Percentiles rank a stretch among this genome's conserved stretches.
Evolutionary conservation across 768 basidiomycete genomes (phyloP).

Genomic region (Leucosporidium scottii): DNA sequence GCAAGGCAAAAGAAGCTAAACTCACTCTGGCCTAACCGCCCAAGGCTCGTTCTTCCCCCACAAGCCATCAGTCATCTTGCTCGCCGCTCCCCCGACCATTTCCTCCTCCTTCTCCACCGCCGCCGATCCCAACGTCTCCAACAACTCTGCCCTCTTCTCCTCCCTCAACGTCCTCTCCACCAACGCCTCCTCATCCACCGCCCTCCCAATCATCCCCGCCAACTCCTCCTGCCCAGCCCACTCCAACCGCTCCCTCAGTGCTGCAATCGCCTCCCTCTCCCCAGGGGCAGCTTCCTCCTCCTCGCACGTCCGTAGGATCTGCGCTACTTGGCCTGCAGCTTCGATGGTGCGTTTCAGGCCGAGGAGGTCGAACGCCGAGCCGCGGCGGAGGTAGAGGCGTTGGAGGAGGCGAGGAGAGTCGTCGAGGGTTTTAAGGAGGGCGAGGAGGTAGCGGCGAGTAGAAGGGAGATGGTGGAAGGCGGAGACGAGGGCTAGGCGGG

Average conservation of each 20-base stretch:
- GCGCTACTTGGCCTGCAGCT: constrained; percentile 47
- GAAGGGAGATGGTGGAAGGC: constrained; percentile 50
- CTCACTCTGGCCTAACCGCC: constrained; percentile 14
- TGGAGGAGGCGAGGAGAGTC: constrained; percentile 72
- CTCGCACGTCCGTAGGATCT: constrained; percentile 32
- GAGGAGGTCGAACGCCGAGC: constrained; percentile 53
- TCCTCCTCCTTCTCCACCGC: constrained; percentile 28
- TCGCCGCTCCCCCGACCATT: not conserved
- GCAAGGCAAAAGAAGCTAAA: not conserved
- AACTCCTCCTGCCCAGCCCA: constrained; percentile 48
- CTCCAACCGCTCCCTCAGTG: constrained; percentile 51
- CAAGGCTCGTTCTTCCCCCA: constrained; percentile 26
- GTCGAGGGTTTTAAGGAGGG: constrained; percentile 54
- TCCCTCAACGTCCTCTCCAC: constrained; percentile 44
- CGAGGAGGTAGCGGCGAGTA: constrained; percentile 58
- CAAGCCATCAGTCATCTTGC: constrained; percentile 29
- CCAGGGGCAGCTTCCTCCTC: constrained; percentile 43
- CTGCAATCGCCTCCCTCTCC: constrained; percentile 42
- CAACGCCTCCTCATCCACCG: constrained; percentile 38
- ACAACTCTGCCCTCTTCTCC: constrained; percentile 10
- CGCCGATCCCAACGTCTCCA: constrained; percentile 10
- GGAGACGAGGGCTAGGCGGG: constrained; percentile 68
- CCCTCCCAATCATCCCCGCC: constrained; percentile 51
- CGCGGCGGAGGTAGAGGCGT: constrained; percentile 62
- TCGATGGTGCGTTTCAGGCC: constrained; percentile 60